A percentile compares a stretch with the other conserved stretches of the same genome.
These are phyloP conservation scores for Cryptococcus sp. DNA, from an alignment of 1,284 basidiomycete genomes.

Conservation along the genomic window DNA sequence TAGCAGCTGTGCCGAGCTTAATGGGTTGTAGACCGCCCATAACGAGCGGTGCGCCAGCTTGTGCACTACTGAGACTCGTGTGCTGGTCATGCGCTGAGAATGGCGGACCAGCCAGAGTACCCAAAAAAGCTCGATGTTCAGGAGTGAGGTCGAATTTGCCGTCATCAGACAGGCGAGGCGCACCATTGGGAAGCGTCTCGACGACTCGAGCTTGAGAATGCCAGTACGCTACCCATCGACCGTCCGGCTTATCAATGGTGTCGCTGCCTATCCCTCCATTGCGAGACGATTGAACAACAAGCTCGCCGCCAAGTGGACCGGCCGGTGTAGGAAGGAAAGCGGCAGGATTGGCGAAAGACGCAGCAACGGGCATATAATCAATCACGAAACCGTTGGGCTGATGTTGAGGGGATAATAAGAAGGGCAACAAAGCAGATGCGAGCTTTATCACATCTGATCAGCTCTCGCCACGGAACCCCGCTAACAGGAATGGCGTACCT, in stretches of 20 bases:
- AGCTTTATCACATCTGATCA: constrained; percentile 59
- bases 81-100: not conserved
- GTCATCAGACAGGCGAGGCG: constrained; percentile 23
- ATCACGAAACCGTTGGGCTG: constrained; percentile 88
- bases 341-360: constrained; percentile 81
- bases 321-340: constrained; percentile 78
- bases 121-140: constrained; percentile 35
- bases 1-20: constrained; percentile 36
- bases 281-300: constrained; percentile 30
- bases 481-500: constrained; percentile 57
- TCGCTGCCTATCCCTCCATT: constrained; percentile 43
- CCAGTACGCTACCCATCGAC: constrained; percentile 45
- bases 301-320: constrained; percentile 39
- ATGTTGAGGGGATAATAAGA: constrained; percentile 74
- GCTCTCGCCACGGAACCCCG: no score
- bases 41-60: constrained; percentile 13
- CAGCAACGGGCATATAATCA: constrained; percentile 77
- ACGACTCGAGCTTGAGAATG: constrained; percentile 38
- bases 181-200: constrained; percentile 30
- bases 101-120: constrained; percentile 32
- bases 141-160: constrained; percentile 20
- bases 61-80: not conserved
- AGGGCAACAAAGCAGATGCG: constrained; percentile 67
- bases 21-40: constrained; percentile 35
- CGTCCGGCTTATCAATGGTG: constrained; percentile 61